These are phyloP conservation scores for Artemisia princeps DNA, from an alignment of 140 eudicot species.

Conservation along the genomic window DNA sequence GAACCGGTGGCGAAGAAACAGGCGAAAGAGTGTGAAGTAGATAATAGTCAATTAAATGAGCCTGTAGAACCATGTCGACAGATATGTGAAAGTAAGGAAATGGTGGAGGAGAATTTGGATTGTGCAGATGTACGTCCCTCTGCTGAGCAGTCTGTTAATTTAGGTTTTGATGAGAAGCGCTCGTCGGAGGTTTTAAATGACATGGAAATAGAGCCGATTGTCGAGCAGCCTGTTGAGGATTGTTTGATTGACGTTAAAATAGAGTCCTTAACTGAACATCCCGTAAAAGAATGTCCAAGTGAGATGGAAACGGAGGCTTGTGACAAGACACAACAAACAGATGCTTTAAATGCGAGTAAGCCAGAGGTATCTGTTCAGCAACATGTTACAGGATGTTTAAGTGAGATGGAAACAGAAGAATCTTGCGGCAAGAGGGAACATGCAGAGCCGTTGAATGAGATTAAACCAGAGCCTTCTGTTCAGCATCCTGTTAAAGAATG, in stretches of 20 bases:
- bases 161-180: not conserved
- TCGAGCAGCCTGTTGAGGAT: conserved; percentile 27
- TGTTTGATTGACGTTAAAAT: conserved; percentile 24
- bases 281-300: conserved; percentile 15
- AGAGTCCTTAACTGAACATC: conserved; percentile 22
- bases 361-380: conserved; percentile 19
- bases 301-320: conserved; percentile 30
- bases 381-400: conserved; percentile 18
- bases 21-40: conserved; percentile 26
- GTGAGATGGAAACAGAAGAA: conserved; percentile 27
- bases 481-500: conserved; percentile 21
- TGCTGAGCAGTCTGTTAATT: conserved; percentile 22
- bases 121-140: conserved; percentile 11
- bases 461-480: conserved; percentile 19
- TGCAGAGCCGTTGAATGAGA: conserved; percentile 41
- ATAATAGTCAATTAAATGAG: not conserved
- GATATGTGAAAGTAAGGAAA: conserved; percentile 16
- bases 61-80: not conserved
- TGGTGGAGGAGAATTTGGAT: conserved; percentile 17
- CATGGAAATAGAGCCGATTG: conserved; percentile 24
- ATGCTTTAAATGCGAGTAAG: conserved; percentile 42
- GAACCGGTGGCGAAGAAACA: conserved; percentile 42
- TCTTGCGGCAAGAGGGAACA: conserved; percentile 26
- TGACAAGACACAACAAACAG: conserved; percentile 28
- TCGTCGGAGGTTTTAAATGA: conserved; percentile 19